These are phyloP conservation scores for Oryza nivara DNA, from an alignment of 176 grass and related monocot species.

Conservation along the genomic window DNA sequence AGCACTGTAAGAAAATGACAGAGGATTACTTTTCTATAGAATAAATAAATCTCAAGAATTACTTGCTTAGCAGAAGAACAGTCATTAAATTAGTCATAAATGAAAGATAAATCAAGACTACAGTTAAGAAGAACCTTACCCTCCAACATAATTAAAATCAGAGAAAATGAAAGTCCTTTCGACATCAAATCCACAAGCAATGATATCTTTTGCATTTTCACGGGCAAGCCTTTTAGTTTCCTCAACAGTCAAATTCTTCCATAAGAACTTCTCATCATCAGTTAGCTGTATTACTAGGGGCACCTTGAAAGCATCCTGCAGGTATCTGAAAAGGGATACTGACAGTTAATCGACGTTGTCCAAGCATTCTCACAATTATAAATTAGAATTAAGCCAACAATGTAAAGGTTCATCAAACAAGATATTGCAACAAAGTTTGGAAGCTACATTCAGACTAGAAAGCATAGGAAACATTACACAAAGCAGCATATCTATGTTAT, in stretches of 20 bases:
- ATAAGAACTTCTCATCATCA: constrained; percentile 89
- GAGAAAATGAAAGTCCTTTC: constrained; percentile 90
- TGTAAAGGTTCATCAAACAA: background rate
- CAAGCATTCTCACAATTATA: background rate
- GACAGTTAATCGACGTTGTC: background rate
- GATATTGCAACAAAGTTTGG: background rate
- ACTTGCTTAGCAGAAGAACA: background rate
- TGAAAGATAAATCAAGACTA: background rate
- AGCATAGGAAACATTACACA: background rate
- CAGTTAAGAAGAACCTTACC: constrained; percentile 58
- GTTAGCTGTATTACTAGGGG: constrained; percentile 95
- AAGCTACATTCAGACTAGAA: background rate
- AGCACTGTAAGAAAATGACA: constrained; percentile 54
- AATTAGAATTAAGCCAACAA: background rate
- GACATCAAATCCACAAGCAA: constrained; percentile 92
- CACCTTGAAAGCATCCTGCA: constrained; percentile 97
- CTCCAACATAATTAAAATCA: constrained; percentile 81
- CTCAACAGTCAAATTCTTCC: constrained; percentile 81
- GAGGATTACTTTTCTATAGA: background rate
- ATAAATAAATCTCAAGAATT: constrained; percentile 15
- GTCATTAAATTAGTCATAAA: background rate
- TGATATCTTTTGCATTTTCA: constrained; percentile 98
- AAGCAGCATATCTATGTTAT: background rate
- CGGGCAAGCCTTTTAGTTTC: constrained; percentile 88
- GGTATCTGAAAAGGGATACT: constrained; percentile 59